Conservation (phyloP, 2,329 filamentous ascomycete species). For the Alternaria viburni region DNA sequence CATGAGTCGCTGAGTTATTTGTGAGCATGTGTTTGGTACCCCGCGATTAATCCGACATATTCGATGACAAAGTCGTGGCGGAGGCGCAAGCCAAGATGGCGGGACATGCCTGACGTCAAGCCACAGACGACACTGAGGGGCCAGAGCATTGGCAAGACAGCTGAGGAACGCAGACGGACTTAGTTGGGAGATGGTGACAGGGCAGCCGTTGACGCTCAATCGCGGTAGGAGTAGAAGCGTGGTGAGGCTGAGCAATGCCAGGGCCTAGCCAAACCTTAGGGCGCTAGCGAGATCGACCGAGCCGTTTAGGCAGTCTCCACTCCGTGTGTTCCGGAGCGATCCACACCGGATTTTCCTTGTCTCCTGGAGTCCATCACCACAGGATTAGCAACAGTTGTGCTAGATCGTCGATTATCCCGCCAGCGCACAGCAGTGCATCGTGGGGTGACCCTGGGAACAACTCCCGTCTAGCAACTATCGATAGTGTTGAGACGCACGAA, state of each 20-base stretch:
- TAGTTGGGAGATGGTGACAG: not conserved
- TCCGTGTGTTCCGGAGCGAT: not conserved
- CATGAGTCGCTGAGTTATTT: not conserved
- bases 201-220: constrained; percentile 1
- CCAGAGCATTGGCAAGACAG: not conserved
- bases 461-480: not conserved
- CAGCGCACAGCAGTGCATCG: not conserved
- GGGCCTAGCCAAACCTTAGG: constrained; percentile 1
- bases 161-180: not conserved
- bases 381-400: not conserved
- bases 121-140: not conserved
- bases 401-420: not conserved
- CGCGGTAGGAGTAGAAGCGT: not conserved
- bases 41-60: not conserved
- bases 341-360: constrained; percentile 1
- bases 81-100: not conserved
- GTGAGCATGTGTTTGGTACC: not conserved
- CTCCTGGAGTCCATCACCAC: constrained; percentile 1
- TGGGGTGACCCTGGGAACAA: not conserved
- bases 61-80: not conserved
- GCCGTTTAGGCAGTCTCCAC: constrained; percentile 9
- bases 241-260: constrained; percentile 8
- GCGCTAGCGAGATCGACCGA: constrained; percentile 12
- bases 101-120: not conserved
- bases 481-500: not conserved